A percentile compares a stretch with the other conserved stretches of the same genome.
Conservation (phyloP, 805 yeast genomes). For the Barnettozyma salicaria region DNA sequence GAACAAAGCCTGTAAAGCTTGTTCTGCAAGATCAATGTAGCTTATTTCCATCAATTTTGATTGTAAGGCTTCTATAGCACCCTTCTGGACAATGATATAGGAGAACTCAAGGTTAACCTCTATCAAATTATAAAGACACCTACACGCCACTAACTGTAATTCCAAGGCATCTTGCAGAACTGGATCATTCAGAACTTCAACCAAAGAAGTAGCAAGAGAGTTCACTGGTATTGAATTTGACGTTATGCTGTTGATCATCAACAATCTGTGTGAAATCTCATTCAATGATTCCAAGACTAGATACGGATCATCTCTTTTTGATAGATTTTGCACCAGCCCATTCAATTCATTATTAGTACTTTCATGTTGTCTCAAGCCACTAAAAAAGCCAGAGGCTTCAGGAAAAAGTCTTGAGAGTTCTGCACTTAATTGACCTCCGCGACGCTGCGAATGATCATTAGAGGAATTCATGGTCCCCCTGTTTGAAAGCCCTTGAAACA, state of each 20-base stretch:
- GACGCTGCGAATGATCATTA: no score
- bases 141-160: conserved; percentile 74
- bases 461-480: conserved; percentile 17
- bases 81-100: conserved; percentile 54
- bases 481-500: conserved; percentile 1
- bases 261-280: conserved; percentile 55
- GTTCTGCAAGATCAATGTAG: conserved; percentile 89
- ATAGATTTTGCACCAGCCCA: conserved; percentile 20
- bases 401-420: conserved; percentile 35
- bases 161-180: conserved; percentile 60
- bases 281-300: conserved; percentile 57
- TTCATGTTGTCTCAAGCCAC: no score
- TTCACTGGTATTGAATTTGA: conserved; percentile 61
- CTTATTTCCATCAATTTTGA: conserved; percentile 65
- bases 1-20: conserved; percentile 72
- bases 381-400: no score
- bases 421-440: no score
- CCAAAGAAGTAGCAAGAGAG: conserved; percentile 47
- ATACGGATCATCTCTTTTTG: conserved; percentile 45
- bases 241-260: conserved; percentile 61
- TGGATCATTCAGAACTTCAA: conserved; percentile 54
- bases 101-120: conserved; percentile 68
- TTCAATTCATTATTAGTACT: no score
- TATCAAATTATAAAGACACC: conserved; percentile 74
- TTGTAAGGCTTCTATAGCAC: conserved; percentile 61